Evolutionary conservation across 2,329 filamentous ascomycete species (phyloP), one percentile per base, ranked within the genome.

Genomic region (Colletotrichum spaethianum): DNA sequence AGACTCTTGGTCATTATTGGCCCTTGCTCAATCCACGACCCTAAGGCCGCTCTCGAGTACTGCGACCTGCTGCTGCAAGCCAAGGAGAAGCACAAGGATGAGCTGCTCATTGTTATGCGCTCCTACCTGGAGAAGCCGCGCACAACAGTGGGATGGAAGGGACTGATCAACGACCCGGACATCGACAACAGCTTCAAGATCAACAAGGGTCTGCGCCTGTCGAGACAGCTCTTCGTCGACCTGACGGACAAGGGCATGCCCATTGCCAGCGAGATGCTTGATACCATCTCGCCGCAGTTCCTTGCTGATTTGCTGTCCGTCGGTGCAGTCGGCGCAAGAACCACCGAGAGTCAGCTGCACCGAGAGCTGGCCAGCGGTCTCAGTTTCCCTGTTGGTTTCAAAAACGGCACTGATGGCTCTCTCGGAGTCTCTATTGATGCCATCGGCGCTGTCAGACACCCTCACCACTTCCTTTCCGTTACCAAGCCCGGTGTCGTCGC

Each of bases 141-240:
- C 75, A 99, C 96, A 36, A 99, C 96, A 0, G 94, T 99, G 36
- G 96, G 96, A 77, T 99, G 96, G 96, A 99, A 99, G 87, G 96
- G 96, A 61, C 87, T 99, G 78, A 97, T 99, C 86, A 98, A 99
- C 82, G 96, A 99, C 84, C 96, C 96, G 2, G 96, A 98, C 80
- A 97, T 99, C 80, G 95, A 98, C 83, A 96, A 98, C 82, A 96
- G 93, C 83, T 98, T 98, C 93, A 92, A 98, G 85, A 98, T 99
- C 86, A 98, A 98, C 89, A 98, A 98, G 88, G 96, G 96, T 26
- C 85, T 99, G 79, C 91, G 94, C 62, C 87, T 95, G 67, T 94
- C 94, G 67, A 90, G 96, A 76, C 92, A 98, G 83, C 89, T 99
- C 80, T 98, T 98, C 83, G 92, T 97, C 74, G 95, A 98, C 81